Evolutionary conservation across 1,139 yeast species (phyloP).

Genomic region (Lodderomyces elongisporus): DNA sequence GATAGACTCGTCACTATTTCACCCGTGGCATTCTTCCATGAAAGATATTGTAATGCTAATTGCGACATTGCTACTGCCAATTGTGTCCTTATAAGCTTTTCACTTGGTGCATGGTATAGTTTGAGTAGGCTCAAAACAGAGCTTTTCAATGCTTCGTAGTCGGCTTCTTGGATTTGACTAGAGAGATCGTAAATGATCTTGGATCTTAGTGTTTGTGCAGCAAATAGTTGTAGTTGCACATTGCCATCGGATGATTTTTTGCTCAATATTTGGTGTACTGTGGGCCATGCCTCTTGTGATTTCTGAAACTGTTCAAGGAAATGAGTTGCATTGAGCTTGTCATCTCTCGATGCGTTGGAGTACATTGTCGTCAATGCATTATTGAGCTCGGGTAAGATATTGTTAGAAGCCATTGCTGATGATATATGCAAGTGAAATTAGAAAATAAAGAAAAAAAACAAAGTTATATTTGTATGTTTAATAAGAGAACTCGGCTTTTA

Average conservation of each 20-base stretch:
- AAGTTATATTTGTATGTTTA: no score
- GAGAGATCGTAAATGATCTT: conserved; percentile 78
- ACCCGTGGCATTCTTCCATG: conserved; percentile 67
- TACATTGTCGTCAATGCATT: conserved; percentile 61
- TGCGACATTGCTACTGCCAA: conserved; percentile 77
- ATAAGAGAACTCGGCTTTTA: no score
- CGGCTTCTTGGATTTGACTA: conserved; percentile 59
- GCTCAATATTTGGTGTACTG: conserved; percentile 33
- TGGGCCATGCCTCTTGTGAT: conserved; percentile 65
- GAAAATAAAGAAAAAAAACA: not conserved
- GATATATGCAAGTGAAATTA: not conserved
- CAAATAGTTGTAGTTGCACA: conserved; percentile 65
- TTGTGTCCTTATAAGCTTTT: conserved; percentile 68
- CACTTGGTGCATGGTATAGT: conserved; percentile 38
- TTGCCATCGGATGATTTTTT: conserved; percentile 19
- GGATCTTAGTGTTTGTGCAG: conserved; percentile 85
- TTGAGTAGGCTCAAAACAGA: conserved; percentile 55
- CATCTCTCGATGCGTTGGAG: conserved; percentile 43
- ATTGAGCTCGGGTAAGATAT: not conserved
- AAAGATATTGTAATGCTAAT: conserved; percentile 67
- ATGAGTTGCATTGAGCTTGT: conserved; percentile 57
- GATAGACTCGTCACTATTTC: conserved; percentile 61
- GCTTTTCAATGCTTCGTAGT: conserved; percentile 52
- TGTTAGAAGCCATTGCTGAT: not conserved
- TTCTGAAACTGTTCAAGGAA: conserved; percentile 80